Evolutionary conservation across 108 stramenopile genomes (phyloP), one percentile per base, ranked within the genome.

Genomic region (Cyclotella distinguenda): DNA sequence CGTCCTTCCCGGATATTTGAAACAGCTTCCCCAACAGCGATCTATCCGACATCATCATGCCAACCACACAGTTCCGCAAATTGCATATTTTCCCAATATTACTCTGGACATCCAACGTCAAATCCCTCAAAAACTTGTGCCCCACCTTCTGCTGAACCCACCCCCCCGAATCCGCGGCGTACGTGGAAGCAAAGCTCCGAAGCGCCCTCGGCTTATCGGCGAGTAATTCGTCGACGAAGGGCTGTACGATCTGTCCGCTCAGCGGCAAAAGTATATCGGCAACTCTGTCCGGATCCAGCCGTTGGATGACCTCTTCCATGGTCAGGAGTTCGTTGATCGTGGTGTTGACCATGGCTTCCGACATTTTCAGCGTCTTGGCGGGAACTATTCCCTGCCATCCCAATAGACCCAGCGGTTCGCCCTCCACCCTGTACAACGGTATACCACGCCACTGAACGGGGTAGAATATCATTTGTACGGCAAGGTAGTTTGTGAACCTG

Each of bases 401-500:
- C 10, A 82, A 11, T 22, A 79, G 40, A n/a, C 78, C 78, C 16
- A 79, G 74, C 18, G 78, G 81, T 38, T 71, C 73, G 19, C 78
- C 81, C 50, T 82, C 81, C 15, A 71, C 64, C 45, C 32, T 71
- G 34, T 55, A 68, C 30, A 79, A 46, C 7, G 81, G 82, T 21
- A 83, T 21, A 35, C 82, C 82, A 6, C 74, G 58, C 77, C 74
- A 83, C 35, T 55, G 23, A 11, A 83, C 67, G 10, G 82, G 82
- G 44, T 61, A 83, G 47, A 83, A 83, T 13, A 83, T 81, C 83
- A 81, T 79, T 67, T 79, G 72, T 2, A 79, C 82, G 21, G 80
- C 80, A 6, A 82, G 68, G 25, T 60, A 85, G 77, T 87, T 87
- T 12, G 86, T 87, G 47, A 87, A 71, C 84, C n/a, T n/a, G n/a